Evolutionary conservation across 1,284 basidiomycete species (phyloP).

Genomic region (Tausonia pullulans): DNA sequence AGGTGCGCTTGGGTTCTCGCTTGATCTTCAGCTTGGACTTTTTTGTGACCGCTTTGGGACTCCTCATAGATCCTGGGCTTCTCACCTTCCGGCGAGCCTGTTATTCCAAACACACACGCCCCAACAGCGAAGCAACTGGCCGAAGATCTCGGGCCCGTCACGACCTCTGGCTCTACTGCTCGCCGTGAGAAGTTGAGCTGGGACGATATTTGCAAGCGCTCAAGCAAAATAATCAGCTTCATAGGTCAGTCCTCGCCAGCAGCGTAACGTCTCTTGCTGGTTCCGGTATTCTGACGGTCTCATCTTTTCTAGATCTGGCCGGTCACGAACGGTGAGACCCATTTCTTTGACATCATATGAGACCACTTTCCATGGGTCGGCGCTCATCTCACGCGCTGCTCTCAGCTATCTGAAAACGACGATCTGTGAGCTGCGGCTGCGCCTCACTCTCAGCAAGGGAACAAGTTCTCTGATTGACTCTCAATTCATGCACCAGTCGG

Average conservation of each 20-base stretch:
- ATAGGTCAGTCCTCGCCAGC: constrained; percentile 47
- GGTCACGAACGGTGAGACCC: constrained; percentile 62
- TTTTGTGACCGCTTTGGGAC: background rate
- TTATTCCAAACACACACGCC: constrained; percentile 49
- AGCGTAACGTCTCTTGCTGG: no score
- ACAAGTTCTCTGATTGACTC: background rate
- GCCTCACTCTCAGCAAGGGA: no score
- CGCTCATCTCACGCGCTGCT: background rate
- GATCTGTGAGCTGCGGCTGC: constrained; percentile 2
- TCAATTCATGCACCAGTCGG: background rate
- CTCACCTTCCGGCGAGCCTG: constrained; percentile 56
- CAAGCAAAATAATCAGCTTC: constrained; percentile 89
- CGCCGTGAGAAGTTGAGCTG: constrained; percentile 79
- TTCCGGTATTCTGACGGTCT: background rate
- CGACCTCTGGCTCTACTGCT: constrained; percentile 23
- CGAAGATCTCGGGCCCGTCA: constrained; percentile 42
- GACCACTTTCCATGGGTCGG: background rate
- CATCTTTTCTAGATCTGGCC: constrained; percentile 53
- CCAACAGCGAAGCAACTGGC: constrained; percentile 54
- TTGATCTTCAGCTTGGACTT: constrained; percentile 7
- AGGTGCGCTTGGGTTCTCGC: constrained; percentile 42
- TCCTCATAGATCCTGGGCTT: constrained; percentile 67
- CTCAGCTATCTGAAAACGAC: constrained; percentile 1
- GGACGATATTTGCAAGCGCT: constrained; percentile 88
- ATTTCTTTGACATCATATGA: background rate